phyloP scores from a whole-genome alignment of 176 grass and related monocot genomes.

The Aegilops umbellulata region DNA sequence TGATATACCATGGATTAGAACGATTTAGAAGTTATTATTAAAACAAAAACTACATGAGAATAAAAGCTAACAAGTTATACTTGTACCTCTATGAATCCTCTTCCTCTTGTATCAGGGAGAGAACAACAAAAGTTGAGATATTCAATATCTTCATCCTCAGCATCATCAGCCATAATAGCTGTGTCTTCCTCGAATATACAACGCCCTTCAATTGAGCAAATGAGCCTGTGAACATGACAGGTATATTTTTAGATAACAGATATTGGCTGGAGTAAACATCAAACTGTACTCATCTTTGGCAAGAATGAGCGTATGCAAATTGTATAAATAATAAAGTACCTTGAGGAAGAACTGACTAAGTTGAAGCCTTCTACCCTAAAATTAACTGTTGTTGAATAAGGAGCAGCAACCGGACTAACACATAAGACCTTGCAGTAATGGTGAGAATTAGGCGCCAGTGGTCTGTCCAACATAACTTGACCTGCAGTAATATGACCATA shows the following conservation, averaged over 20 bases:
- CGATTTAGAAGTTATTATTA: slow-evolving; percentile 9
- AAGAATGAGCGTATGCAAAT: slow-evolving; percentile 12
- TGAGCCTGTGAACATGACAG: slow-evolving; percentile 53
- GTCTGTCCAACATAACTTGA: slow-evolving; percentile 73
- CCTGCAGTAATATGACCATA: slow-evolving; percentile 55
- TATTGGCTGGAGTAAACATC: slow-evolving; percentile 8
- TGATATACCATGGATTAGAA: not conserved
- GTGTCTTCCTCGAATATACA: slow-evolving; percentile 75
- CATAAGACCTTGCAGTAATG: slow-evolving; percentile 70
- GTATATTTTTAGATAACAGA: slow-evolving; percentile 5
- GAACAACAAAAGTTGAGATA: slow-evolving; percentile 74
- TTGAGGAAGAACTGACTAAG: slow-evolving; percentile 57
- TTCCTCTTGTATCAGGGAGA: slow-evolving; percentile 70
- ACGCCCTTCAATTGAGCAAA: slow-evolving; percentile 83
- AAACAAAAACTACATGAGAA: slow-evolving; percentile 10
- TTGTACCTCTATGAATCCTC: slow-evolving; percentile 94
- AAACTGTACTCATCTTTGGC: not conserved
- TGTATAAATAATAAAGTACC: slow-evolving; percentile 48
- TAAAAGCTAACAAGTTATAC: slow-evolving; percentile 19
- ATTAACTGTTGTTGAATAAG: slow-evolving; percentile 53
- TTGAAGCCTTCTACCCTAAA: slow-evolving; percentile 82
- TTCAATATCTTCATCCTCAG: slow-evolving; percentile 38
- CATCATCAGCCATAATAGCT: slow-evolving; percentile 33
- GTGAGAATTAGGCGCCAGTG: slow-evolving; percentile 50
- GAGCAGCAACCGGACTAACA: slow-evolving; percentile 75